Conservation (phyloP, 805 yeast species). For the Candida suzukii region DNA sequence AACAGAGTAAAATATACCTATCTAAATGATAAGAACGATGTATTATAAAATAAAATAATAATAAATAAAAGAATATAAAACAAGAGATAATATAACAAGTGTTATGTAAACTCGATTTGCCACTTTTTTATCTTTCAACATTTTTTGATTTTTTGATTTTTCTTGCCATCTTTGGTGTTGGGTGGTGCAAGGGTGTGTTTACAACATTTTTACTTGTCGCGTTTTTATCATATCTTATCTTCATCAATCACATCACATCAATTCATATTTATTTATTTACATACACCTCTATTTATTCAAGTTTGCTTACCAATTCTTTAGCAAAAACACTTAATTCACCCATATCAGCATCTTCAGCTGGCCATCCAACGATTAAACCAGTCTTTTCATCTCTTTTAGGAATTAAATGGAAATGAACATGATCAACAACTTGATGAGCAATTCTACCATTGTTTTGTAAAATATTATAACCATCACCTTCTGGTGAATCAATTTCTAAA, state of each 20-base stretch:
- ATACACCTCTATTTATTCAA: conserved; percentile 3
- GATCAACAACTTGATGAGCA: conserved; percentile 94
- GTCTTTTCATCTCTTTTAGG: conserved; percentile 72
- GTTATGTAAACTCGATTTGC: background rate
- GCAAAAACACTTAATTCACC: conserved; percentile 64
- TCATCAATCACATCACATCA: too few relatives aligned
- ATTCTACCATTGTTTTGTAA: conserved; percentile 91
- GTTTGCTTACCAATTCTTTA: conserved; percentile 44
- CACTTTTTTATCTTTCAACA: background rate
- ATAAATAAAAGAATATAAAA: too few relatives aligned
- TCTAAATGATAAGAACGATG: background rate
- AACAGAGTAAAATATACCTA: background rate
- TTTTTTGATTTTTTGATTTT: too few relatives aligned
- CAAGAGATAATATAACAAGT: too few relatives aligned
- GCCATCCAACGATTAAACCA: conserved; percentile 92
- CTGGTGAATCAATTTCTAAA: conserved; percentile 53
- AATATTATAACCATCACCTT: conserved; percentile 76
- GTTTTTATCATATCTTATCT: too few relatives aligned
- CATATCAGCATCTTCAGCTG: conserved; percentile 74
- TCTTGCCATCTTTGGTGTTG: too few relatives aligned
- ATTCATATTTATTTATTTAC: too few relatives aligned
- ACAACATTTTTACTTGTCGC: too few relatives aligned
- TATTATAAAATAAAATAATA: too few relatives aligned
- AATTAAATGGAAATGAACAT: conserved; percentile 94
- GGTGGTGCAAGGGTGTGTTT: too few relatives aligned